Evolutionary conservation across 164 flowering plant genomes (phyloP).

Genomic region (Nelumbo lutea): DNA sequence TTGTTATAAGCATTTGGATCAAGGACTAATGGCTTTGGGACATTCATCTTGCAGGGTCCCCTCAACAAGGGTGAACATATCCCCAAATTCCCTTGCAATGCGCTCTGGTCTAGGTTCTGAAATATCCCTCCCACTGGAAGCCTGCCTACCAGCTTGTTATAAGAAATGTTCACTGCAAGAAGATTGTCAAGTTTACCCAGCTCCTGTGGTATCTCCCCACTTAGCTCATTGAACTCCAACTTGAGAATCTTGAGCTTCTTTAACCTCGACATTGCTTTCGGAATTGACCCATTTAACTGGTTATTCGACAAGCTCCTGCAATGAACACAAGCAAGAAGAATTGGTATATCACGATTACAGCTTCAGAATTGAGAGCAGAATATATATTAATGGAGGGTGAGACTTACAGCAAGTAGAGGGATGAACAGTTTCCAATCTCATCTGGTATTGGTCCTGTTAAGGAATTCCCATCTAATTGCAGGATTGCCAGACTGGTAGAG

Average conservation of each 20-base stretch:
- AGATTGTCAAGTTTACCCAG: slow-evolving; percentile 62
- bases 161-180: slow-evolving; percentile 74
- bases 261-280: slow-evolving; percentile 51
- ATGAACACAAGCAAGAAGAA: background rate
- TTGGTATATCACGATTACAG: background rate
- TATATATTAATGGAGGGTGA: background rate
- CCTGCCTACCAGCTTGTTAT: slow-evolving; percentile 72
- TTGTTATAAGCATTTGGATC: slow-evolving; percentile 51
- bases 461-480: slow-evolving; percentile 77
- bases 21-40: slow-evolving; percentile 80
- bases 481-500: slow-evolving; percentile 53
- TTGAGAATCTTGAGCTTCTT: slow-evolving; percentile 70
- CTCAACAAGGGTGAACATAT: slow-evolving; percentile 85
- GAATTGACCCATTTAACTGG: slow-evolving; percentile 58
- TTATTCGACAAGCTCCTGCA: slow-evolving; percentile 93
- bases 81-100: slow-evolving; percentile 79
- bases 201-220: slow-evolving; percentile 80
- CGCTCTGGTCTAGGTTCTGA: slow-evolving; percentile 57
- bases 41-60: slow-evolving; percentile 82
- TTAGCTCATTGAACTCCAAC: slow-evolving; percentile 60
- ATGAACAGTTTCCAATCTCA: slow-evolving; percentile 82
- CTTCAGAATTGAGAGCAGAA: background rate
- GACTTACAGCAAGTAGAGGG: slow-evolving; percentile 80
- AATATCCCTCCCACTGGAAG: slow-evolving; percentile 69
- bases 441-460: slow-evolving; percentile 65